These are phyloP conservation scores for Aspergillus ellipticus DNA, from an alignment of 495 filamentous ascomycete species.

Conservation along the genomic window DNA sequence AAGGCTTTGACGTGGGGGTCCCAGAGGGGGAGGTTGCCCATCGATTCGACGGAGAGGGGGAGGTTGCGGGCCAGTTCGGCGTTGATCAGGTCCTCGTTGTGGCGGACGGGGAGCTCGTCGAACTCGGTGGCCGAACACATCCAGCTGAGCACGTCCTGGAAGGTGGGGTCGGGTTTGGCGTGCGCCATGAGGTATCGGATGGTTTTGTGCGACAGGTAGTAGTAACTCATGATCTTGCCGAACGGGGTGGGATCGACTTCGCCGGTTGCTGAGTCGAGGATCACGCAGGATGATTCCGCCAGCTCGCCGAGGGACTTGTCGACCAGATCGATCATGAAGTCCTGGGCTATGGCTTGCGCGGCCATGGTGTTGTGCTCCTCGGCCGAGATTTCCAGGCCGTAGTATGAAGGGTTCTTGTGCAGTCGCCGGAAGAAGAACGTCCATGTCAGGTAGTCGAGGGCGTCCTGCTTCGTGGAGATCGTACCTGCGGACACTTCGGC, in stretches of 20 bases:
- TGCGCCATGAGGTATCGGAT: conserved; percentile 76
- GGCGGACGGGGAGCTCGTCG: conserved; percentile 95
- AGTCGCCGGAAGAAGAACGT: conserved; percentile 98
- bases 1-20: conserved; percentile 98
- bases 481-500: conserved; percentile 94
- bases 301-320: conserved; percentile 79
- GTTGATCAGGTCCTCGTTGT: conserved; percentile 99
- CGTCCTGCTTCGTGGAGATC: conserved; percentile 90
- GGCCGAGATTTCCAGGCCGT: conserved; percentile 88
- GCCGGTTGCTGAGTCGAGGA: conserved; percentile 71
- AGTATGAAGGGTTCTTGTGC: conserved; percentile 98
- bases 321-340: conserved; percentile 90
- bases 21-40: conserved; percentile 86
- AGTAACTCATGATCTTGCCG: conserved; percentile 98
- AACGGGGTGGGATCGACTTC: conserved; percentile 85
- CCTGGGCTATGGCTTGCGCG: conserved; percentile 79
- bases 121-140: conserved; percentile 94
- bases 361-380: conserved; percentile 90
- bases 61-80: conserved; percentile 80
- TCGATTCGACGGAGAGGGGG: conserved; percentile 59
- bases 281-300: conserved; percentile 75
- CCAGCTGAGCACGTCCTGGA: conserved; percentile 86
- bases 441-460: conserved; percentile 97
- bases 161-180: conserved; percentile 72
- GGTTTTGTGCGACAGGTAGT: conserved; percentile 96